Evolutionary conservation across 202 grass and related monocot species (phyloP).

Genomic region (Elaeis oleifera): DNA sequence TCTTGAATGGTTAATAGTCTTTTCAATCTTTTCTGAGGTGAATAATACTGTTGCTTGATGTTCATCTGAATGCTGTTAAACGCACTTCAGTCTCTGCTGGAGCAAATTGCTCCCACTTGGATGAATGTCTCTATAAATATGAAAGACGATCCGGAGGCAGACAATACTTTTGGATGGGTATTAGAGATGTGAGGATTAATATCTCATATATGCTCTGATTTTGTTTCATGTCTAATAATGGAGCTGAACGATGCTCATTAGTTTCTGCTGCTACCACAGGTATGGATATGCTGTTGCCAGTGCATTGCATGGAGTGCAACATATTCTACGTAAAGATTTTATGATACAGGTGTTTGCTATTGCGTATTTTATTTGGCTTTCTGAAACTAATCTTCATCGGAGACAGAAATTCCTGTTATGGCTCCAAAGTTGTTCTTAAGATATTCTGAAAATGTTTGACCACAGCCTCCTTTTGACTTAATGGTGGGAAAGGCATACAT

Average conservation of each 20-base stretch:
- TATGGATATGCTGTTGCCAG: slow-evolving; percentile 89
- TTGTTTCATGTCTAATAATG: neutral
- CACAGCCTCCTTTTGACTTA: slow-evolving; percentile 80
- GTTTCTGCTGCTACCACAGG: slow-evolving; percentile 34
- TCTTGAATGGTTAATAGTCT: no score
- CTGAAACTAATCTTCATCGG: no score
- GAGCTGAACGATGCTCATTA: neutral
- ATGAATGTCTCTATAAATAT: slow-evolving; percentile 87
- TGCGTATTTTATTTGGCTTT: slow-evolving; percentile 3
- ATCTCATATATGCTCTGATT: slow-evolving; percentile 17
- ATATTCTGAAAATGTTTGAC: slow-evolving; percentile 15
- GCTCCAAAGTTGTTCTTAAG: neutral
- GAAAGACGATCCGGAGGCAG: slow-evolving; percentile 69
- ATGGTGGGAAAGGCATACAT: slow-evolving; percentile 74
- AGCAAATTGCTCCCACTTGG: slow-evolving; percentile 75
- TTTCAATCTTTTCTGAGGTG: no score
- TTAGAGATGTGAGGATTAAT: slow-evolving; percentile 66
- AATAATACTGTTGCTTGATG: no score
- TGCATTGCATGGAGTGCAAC: slow-evolving; percentile 82
- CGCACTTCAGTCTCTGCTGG: no score
- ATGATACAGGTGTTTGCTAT: slow-evolving; percentile 74
- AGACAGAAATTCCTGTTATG: no score
- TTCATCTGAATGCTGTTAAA: no score
- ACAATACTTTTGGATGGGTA: slow-evolving; percentile 92
- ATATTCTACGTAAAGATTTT: slow-evolving; percentile 69